Conservation (phyloP, 2,329 filamentous ascomycete genomes). For the Alternaria longipes region DNA sequence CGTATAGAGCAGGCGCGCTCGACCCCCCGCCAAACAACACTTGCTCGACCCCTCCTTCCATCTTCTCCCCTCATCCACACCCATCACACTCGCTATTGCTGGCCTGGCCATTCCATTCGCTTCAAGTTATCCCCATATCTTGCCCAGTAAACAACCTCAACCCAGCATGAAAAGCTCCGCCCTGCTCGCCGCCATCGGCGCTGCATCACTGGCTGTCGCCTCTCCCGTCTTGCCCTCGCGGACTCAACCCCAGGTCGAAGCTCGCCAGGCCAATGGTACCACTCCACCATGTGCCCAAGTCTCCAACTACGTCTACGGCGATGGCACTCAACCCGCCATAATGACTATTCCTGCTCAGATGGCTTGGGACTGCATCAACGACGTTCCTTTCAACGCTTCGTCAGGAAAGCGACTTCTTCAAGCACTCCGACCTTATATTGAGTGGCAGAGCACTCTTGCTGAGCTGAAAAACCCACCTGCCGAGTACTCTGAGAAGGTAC, state of each 20-base stretch:
- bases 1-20: conserved; percentile 5
- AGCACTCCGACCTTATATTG: conserved; percentile 54
- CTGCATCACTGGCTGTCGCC: conserved; percentile 32
- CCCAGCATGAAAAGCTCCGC: conserved; percentile 33
- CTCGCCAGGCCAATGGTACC: conserved; percentile 37
- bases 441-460: conserved; percentile 59
- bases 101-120: neutral
- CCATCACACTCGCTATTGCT: neutral
- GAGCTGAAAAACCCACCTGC: conserved; percentile 56
- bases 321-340: conserved; percentile 17
- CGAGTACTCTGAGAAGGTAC: conserved; percentile 58
- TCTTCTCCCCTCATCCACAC: neutral
- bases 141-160: neutral
- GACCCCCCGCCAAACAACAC: neutral
- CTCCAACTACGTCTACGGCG: conserved; percentile 40
- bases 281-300: conserved; percentile 45
- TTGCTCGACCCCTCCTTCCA: neutral
- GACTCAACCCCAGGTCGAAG: conserved; percentile 17
- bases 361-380: conserved; percentile 57
- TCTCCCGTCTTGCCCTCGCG: conserved; percentile 35
- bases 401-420: conserved; percentile 52
- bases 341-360: conserved; percentile 53
- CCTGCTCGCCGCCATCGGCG: conserved; percentile 33
- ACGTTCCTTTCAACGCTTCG: conserved; percentile 56
- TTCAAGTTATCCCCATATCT: neutral